Evolutionary conservation across 2,329 filamentous ascomycete genomes (phyloP).

Genomic region (Camptophora hylomeconis): DNA sequence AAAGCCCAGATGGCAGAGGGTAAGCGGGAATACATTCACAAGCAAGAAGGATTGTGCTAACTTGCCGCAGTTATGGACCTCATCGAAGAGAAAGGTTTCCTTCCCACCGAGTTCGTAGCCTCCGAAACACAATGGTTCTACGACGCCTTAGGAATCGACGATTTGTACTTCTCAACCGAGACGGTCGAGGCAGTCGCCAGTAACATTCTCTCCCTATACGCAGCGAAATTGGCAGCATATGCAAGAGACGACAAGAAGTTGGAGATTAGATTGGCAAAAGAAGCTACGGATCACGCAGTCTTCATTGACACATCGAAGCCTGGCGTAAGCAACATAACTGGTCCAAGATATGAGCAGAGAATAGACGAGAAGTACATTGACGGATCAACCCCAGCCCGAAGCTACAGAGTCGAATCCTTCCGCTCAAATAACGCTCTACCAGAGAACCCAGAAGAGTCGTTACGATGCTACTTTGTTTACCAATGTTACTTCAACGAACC

Average conservation of each 20-base stretch:
- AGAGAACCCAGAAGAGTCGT: conserved; percentile 59
- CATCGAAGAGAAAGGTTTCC: conserved; percentile 69
- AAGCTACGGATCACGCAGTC: conserved; percentile 85
- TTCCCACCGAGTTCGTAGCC: conserved; percentile 71
- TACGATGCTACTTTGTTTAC: conserved; percentile 98
- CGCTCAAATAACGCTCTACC: conserved; percentile 74
- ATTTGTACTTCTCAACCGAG: conserved; percentile 95
- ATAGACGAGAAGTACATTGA: conserved; percentile 95
- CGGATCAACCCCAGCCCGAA: conserved; percentile 52
- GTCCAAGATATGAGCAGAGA: conserved; percentile 84
- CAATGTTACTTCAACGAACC: conserved; percentile 79
- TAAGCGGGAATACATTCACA: conserved; percentile 27
- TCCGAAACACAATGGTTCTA: conserved; percentile 94
- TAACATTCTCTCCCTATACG: conserved; percentile 91
- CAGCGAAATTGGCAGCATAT: conserved; percentile 88
- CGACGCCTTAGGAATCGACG: conserved; percentile 91
- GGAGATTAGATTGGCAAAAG: conserved; percentile 92
- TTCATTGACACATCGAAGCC: conserved; percentile 97
- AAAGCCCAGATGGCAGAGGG: conserved; percentile 75
- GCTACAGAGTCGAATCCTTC: conserved; percentile 95
- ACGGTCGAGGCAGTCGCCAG: conserved; percentile 74
- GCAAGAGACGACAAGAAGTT: conserved; percentile 86
- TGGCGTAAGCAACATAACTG: conserved; percentile 60
- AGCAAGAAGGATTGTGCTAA: conserved; percentile 12
- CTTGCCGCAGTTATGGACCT: conserved; percentile 57